These are phyloP conservation scores for Peniophora sp. DNA, from an alignment of 1,284 basidiomycete genomes.

Conservation along the genomic window DNA sequence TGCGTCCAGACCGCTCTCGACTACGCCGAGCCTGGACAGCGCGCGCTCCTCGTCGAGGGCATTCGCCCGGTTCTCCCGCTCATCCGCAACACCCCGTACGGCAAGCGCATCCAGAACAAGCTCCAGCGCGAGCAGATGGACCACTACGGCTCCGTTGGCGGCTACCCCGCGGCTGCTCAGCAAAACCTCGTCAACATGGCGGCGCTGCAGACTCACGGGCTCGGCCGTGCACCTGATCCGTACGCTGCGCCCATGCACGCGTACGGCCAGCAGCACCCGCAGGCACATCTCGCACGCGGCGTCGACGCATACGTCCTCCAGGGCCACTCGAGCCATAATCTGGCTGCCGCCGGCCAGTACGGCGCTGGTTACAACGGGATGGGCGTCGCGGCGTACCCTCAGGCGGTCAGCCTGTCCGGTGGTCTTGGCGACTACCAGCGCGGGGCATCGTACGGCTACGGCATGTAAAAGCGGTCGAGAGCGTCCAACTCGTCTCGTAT, in stretches of 20 bases:
- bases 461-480: conserved; percentile 46
- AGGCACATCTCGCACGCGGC: conserved; percentile 54
- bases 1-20: conserved; percentile 94
- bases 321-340: conserved; percentile 55
- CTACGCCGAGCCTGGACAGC: conserved; percentile 87
- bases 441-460: conserved; percentile 57
- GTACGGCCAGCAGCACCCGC: conserved; percentile 35
- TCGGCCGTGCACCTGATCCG: conserved; percentile 40
- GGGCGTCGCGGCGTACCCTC: conserved; percentile 39
- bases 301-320: conserved; percentile 77
- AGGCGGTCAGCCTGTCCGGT: conserved; percentile 38
- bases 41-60: conserved; percentile 82
- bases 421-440: conserved; percentile 69
- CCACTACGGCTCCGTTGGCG: conserved; percentile 35
- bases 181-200: conserved; percentile 50
- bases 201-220: conserved; percentile 45
- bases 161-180: conserved; percentile 42
- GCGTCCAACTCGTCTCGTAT: too few species aligned
- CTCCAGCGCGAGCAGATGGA: conserved; percentile 87
- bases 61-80: conserved; percentile 95
- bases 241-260: conserved; percentile 48
- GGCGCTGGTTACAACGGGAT: conserved; percentile 39
- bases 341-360: conserved; percentile 47
- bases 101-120: conserved; percentile 97
- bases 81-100: conserved; percentile 95